A percentile compares a stretch with the other conserved stretches of the same genome.
phyloP scores from a whole-genome alignment of 164 flowering plant genomes.

The Berberis vulgaris region DNA sequence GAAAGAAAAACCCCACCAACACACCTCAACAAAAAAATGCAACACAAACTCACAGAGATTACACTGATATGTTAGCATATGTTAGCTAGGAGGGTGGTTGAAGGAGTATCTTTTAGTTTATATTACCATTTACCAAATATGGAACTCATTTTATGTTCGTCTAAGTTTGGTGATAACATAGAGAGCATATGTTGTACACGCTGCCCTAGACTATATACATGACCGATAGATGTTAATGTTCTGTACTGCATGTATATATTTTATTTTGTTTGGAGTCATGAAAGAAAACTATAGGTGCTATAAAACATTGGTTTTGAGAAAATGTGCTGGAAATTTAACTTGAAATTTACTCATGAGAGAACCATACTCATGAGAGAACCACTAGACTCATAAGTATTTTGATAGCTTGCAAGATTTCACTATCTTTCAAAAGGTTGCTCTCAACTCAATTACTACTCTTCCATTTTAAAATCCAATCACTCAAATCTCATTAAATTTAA shows the following conservation, averaged over 20 bases:
- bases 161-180: too few species aligned
- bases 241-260: too few species aligned
- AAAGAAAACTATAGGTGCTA: too few species aligned
- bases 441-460: slow-evolving; percentile 9
- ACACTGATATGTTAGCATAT: background rate
- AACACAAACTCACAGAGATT: background rate
- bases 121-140: background rate
- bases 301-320: slow-evolving; percentile 6
- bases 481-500: background rate
- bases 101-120: background rate
- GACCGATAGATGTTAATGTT: too few species aligned
- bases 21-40: background rate
- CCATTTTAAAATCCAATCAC: slow-evolving; percentile 5
- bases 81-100: background rate
- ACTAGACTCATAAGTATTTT: slow-evolving; percentile 23
- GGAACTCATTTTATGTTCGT: background rate
- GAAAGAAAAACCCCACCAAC: background rate
- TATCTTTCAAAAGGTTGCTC: slow-evolving; percentile 7
- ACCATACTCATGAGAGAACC: slow-evolving; percentile 29
- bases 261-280: too few species aligned
- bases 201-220: too few species aligned
- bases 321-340: slow-evolving; percentile 18
- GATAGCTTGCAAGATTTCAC: slow-evolving; percentile 19
- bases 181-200: too few species aligned
- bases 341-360: slow-evolving; percentile 15